Evolutionary conservation across 306 rosid species (phyloP), one percentile per base, ranked within the genome.

Genomic region (Vicia sativa): DNA sequence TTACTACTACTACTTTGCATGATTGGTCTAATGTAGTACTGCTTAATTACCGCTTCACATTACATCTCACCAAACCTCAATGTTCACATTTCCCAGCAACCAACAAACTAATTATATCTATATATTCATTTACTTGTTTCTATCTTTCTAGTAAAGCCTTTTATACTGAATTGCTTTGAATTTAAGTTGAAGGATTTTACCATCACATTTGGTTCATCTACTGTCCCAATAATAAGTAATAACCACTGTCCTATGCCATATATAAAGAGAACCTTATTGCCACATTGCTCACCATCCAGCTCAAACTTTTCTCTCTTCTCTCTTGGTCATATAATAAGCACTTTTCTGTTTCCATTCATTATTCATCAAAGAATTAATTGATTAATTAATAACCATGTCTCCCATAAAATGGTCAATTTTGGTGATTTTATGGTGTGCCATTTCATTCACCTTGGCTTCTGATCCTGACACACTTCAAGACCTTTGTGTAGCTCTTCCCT

Each of bases 391-490:
- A 70, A 69, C 21, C 71, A 83, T 80, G 85, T 71, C 34, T 3
- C 39, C 85, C 5, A 35, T 72, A 37, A 29, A 78, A 46, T 68
- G 62, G 15, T 34, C 72, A 50, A 15, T 71, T 35, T 41, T 81
- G 37, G 29, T 46, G 67, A 59, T 81, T 74, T 69, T 78, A 31
- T 34, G 44, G 28, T 42, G 26, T 73, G 72, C 74, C 62, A 39
- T 81, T 41, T 65, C 76, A 43, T 64, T 52, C 18, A 38, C 70
- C 28, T 38, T 68, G 1, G 73, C 86, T 60, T 68, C 86, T 54
- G 88, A 84, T 68, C 86, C 88, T 44, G 86, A 81, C 46, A 7
- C 76, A 34, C 84, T 84, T 25, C 88, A 84, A 67, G 88, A 84
- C 70, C 78, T 84, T 41, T 84, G 88, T 70, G 88, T 78, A 2